Conservation (phyloP, 306 rosid species). For the Morella rubra region DNA sequence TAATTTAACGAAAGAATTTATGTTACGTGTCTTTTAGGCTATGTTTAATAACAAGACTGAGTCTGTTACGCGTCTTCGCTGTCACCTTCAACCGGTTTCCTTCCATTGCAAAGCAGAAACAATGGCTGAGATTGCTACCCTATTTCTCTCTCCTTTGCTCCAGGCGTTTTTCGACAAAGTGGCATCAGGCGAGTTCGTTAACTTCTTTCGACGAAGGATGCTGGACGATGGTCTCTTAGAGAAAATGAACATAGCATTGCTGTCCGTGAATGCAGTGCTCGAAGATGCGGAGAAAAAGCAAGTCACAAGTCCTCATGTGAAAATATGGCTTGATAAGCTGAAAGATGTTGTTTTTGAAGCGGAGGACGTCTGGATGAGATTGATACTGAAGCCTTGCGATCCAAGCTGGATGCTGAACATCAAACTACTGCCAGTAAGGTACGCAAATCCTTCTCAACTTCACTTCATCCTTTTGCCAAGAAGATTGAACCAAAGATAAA, state of each 20-base stretch:
- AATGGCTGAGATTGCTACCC: too few species aligned
- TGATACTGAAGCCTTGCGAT: neutral
- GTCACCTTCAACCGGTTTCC: too few species aligned
- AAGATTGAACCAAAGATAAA: constrained; percentile 10
- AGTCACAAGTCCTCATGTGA: neutral
- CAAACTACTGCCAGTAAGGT: neutral
- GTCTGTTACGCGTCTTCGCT: too few species aligned
- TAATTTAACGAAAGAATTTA: too few species aligned
- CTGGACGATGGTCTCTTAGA: neutral
- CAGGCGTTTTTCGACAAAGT: too few species aligned
- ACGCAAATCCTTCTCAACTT: neutral
- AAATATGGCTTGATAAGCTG: constrained; percentile 1
- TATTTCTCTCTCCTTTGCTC: too few species aligned
- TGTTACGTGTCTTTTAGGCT: too few species aligned
- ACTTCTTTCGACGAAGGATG: constrained; percentile 1
- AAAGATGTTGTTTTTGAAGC: neutral
- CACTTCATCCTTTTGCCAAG: neutral
- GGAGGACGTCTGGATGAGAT: constrained; percentile 17
- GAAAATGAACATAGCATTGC: neutral
- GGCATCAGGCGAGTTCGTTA: too few species aligned
- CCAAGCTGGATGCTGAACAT: neutral
- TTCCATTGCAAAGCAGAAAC: too few species aligned
- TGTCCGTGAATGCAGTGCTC: neutral
- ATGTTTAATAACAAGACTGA: too few species aligned
- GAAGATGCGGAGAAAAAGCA: constrained; percentile 20